Conservation (phyloP, 306 rosid genomes). For the Erythrophleum fordii region DNA sequence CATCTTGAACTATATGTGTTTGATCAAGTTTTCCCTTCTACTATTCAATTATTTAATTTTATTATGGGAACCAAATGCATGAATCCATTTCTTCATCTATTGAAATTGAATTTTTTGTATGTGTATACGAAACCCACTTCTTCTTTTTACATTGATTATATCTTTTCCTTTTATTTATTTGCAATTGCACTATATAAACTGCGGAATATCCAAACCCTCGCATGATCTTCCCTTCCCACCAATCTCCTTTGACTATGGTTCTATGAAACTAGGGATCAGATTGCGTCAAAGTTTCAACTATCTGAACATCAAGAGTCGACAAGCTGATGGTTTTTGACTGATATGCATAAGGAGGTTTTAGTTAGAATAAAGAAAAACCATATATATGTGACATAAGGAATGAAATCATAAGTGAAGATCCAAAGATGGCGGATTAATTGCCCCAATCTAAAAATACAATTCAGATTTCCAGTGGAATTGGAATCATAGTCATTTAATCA, state of each 20-base stretch:
- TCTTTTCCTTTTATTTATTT: too few species aligned
- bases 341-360: background rate
- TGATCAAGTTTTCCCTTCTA: background rate
- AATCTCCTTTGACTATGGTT: background rate
- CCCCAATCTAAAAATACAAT: background rate
- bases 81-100: too few species aligned
- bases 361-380: background rate
- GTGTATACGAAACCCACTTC: too few species aligned
- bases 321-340: constrained; percentile 9
- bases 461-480: background rate
- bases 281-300: background rate
- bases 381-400: constrained; percentile 3
- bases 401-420: constrained; percentile 2
- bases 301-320: background rate
- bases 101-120: too few species aligned
- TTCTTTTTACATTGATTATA: too few species aligned
- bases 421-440: background rate
- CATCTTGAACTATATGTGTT: background rate
- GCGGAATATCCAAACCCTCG: too few species aligned
- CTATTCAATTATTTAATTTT: background rate
- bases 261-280: background rate
- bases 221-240: background rate
- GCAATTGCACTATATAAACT: too few species aligned
- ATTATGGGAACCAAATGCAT: background rate
- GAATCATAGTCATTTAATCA: background rate